Base-by-base conservation (phyloP, 2,329 filamentous ascomycete genomes). In the Cordyceps cicadae region DNA sequence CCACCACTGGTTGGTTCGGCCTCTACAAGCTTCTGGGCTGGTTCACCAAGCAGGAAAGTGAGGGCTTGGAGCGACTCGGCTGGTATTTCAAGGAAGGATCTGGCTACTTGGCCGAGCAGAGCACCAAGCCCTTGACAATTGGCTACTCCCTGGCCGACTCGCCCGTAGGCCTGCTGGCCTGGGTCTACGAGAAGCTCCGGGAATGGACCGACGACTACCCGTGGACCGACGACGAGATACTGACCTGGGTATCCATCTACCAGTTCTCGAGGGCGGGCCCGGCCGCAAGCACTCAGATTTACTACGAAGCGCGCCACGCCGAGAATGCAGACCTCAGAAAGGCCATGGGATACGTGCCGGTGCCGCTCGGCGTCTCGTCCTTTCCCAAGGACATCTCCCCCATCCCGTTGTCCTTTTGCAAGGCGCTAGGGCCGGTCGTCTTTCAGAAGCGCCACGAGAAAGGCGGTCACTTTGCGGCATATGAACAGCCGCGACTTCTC, bases 151-250 rank as follows among this genome's bases (percentile, higher is more conserved):
- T 92, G 3, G 78, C 82, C 0, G 88, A 92, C 69, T 86, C 81
- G 7, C 90, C 89, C 0, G 81, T 89, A 0, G 87, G 81, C 0
- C 74, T 91, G 3, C 76, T 93, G 1, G 83, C 87, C 0, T 94
- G 90, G 90, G 85, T 93, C 39, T 89, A 89, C 65, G 90, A 93
- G 73, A 93, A 93, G 70, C 74, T 93, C 43, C 83, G 87, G 65
- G 86, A 89, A 66, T 93, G 89, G 89, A 86, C 85, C 0, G 88
- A 92, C 66, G 67, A 66, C 1, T 91, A 91, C 67, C 75, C 81
- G 0, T 92, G 88, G 88, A 87, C 83, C 0, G 86, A 90, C 63
- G 87, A 92, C 59, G 88, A 92, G 73, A 80, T 92, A 9, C 73
- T 90, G 29, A 89, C 85, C 0, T 93, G 88, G 89, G 73, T 92